A percentile compares a stretch with the other conserved stretches of the same genome.
Evolutionary conservation across 1,139 yeast genomes (phyloP).

Genomic region (Protomyces inouyei): DNA sequence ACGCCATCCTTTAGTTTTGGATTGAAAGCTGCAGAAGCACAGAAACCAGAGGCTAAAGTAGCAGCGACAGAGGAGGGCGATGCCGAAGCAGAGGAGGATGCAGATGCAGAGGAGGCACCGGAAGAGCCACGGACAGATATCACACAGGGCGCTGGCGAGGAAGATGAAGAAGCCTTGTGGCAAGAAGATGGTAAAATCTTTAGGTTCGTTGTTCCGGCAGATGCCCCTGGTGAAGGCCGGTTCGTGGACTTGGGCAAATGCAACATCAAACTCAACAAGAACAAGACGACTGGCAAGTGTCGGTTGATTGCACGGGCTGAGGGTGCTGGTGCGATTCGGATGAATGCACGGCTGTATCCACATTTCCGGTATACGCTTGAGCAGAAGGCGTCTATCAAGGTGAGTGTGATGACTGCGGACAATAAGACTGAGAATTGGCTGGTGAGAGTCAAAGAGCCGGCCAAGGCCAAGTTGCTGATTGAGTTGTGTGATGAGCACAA

Average conservation of each 20-base stretch:
- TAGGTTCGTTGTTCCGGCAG: slow-evolving; percentile 31
- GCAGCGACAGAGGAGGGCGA: slow-evolving; percentile 30
- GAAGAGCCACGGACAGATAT: slow-evolving; percentile 32
- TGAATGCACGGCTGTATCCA: slow-evolving; percentile 51
- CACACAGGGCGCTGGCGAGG: slow-evolving; percentile 74
- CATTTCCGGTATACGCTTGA: slow-evolving; percentile 28
- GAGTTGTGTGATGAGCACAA: slow-evolving; percentile 34
- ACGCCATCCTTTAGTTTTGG: slow-evolving; percentile 19
- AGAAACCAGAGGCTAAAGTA: not conserved
- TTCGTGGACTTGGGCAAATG: slow-evolving; percentile 64
- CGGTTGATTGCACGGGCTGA: slow-evolving; percentile 81
- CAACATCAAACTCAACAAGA: slow-evolving; percentile 66
- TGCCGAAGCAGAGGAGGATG: slow-evolving; percentile 2
- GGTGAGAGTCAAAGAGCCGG: slow-evolving; percentile 63
- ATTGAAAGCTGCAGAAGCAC: not conserved
- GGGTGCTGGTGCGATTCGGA: slow-evolving; percentile 71
- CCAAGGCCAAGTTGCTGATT: slow-evolving; percentile 62
- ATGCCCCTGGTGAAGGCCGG: slow-evolving; percentile 39
- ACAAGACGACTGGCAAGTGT: slow-evolving; percentile 54
- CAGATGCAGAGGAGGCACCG: slow-evolving; percentile 15
- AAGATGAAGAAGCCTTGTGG: slow-evolving; percentile 61
- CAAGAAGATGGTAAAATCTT: slow-evolving; percentile 69
- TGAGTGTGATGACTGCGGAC: slow-evolving; percentile 50
- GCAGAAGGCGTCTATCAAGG: slow-evolving; percentile 53
- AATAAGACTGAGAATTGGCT: slow-evolving; percentile 55